phyloP scores from a whole-genome alignment of 768 basidiomycete genomes.

The Leccinellum albellum region DNA sequence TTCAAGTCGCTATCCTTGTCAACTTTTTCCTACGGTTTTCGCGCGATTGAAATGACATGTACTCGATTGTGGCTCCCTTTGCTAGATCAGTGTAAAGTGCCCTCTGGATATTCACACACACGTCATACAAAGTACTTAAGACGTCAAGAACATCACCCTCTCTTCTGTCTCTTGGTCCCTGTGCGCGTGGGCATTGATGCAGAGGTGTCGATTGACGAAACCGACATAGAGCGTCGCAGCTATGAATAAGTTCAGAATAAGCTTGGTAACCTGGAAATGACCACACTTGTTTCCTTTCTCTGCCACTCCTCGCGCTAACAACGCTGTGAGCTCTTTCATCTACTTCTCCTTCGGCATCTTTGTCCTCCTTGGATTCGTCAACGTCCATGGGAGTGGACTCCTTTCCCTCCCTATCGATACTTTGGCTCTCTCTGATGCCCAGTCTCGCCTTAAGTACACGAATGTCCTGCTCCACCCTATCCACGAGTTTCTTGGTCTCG shows the following conservation, averaged over 20 bases:
- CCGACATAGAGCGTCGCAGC: constrained; percentile 65
- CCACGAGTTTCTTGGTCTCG: constrained; percentile 86
- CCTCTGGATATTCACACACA: constrained; percentile 6
- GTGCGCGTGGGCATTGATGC: constrained; percentile 47
- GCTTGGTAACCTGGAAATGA: not conserved
- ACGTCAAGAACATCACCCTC: constrained; percentile 31
- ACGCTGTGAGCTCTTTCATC: constrained; percentile 67
- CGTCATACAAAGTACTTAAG: not conserved
- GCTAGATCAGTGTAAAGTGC: constrained; percentile 13
- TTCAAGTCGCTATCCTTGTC: constrained; percentile 72
- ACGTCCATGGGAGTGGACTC: constrained; percentile 48
- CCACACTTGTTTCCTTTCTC: constrained; percentile 56
- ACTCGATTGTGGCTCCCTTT: not conserved
- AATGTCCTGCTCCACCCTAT: constrained; percentile 85
- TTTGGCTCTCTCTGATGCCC: constrained; percentile 47
- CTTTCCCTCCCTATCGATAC: constrained; percentile 35
- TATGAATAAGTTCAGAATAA: constrained; percentile 18
- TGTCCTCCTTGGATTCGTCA: constrained; percentile 38
- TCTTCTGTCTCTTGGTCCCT: constrained; percentile 57
- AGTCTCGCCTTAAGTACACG: constrained; percentile 62
- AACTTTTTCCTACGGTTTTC: constrained; percentile 86
- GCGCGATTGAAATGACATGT: constrained; percentile 14
- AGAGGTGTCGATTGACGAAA: constrained; percentile 72
- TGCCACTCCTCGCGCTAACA: constrained; percentile 51
- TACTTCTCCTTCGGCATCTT: constrained; percentile 35